phyloP scores from a whole-genome alignment of 805 yeast genomes.

The Zygotorulaspora florentina region DNA sequence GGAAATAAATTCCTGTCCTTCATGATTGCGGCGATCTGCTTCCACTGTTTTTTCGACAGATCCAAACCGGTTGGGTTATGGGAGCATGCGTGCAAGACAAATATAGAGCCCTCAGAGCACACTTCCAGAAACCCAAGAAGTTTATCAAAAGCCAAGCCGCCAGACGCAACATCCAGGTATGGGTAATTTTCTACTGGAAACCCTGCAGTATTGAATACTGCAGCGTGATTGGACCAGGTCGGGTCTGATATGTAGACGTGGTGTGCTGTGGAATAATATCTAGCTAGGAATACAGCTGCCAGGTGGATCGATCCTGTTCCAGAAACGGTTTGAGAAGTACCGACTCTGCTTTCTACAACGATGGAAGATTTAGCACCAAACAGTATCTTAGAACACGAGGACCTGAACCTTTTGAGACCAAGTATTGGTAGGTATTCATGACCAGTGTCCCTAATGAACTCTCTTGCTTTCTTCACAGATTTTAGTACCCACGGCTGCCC shows the following conservation, averaged over 20 bases:
- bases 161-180: not conserved
- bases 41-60: constrained; percentile 70
- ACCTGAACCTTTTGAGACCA: constrained; percentile 2
- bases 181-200: constrained; percentile 1
- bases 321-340: constrained; percentile 5
- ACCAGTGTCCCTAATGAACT: not conserved
- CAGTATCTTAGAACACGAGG: constrained; percentile 1
- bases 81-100: constrained; percentile 75
- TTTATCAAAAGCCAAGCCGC: not conserved
- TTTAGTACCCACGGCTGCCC: constrained; percentile 2
- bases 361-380: constrained; percentile 1
- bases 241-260: constrained; percentile 4
- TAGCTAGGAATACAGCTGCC: constrained; percentile 5
- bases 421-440: constrained; percentile 2
- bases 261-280: constrained; percentile 1
- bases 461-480: constrained; percentile 1
- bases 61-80: constrained; percentile 90
- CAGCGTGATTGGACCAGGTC: not conserved
- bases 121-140: constrained; percentile 1
- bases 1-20: constrained; percentile 57
- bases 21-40: constrained; percentile 55
- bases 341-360: not conserved
- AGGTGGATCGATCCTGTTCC: constrained; percentile 8
- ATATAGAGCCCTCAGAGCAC: constrained; percentile 13
- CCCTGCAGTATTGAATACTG: constrained; percentile 1